Conservation (phyloP, 495 filamentous ascomycete species). For the Poronia punctata region DNA sequence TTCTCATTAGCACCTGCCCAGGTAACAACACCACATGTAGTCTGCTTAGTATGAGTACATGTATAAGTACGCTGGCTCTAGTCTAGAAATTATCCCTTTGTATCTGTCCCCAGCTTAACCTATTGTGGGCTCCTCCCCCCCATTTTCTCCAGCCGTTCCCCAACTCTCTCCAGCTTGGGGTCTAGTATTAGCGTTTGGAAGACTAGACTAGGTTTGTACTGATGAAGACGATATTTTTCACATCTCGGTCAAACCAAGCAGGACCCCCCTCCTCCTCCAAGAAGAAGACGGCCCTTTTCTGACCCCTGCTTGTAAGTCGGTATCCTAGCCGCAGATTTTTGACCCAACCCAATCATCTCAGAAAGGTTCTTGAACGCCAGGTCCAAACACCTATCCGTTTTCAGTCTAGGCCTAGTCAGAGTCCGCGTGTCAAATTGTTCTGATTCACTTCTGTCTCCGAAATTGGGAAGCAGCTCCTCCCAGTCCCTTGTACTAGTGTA, state of each 20-base stretch:
- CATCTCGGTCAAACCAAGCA: conserved; percentile 24
- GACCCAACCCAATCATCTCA: conserved; percentile 22
- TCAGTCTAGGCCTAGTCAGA: conserved; percentile 22
- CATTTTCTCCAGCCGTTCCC: conserved; percentile 16
- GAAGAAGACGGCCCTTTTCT: conserved; percentile 27
- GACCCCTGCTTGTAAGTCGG: conserved; percentile 20
- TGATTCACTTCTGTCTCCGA: conserved; percentile 12
- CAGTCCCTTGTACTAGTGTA: conserved; percentile 10
- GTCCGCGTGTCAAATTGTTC: conserved; percentile 17
- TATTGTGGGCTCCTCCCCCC: conserved; percentile 5
- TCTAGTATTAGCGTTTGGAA: conserved; percentile 15
- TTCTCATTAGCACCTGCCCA: no score
- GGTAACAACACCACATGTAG: no score
- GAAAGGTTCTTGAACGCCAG: conserved; percentile 13
- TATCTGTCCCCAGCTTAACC: background rate
- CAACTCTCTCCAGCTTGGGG: conserved; percentile 23
- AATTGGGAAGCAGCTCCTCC: conserved; percentile 8
- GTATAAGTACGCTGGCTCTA: no score
- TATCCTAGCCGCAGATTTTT: conserved; percentile 15
- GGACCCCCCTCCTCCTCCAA: conserved; percentile 16
- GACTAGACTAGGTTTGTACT: no score
- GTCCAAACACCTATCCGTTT: conserved; percentile 16
- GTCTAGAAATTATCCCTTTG: no score
- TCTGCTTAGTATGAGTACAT: no score
- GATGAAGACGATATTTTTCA: conserved; percentile 15